Evolutionary conservation across 371 early-diverging fungal species (phyloP).

Genomic region (Thermomucor indicae-seudaticae): DNA sequence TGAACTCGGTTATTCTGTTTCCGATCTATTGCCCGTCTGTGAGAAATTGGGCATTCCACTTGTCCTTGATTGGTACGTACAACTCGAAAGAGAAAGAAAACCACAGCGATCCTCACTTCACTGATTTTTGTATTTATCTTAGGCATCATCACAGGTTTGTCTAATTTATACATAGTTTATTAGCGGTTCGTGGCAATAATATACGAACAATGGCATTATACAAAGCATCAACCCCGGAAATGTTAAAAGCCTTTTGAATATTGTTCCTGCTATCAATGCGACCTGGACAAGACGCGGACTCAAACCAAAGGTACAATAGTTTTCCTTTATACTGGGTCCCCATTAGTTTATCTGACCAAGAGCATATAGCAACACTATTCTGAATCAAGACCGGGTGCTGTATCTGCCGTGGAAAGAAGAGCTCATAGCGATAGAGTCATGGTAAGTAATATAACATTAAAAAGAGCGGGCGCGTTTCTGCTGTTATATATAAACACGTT

Average conservation of each 20-base stretch:
- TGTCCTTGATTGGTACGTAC: conserved; percentile 42
- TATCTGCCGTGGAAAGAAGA: conserved; percentile 28
- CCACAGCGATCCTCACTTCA: background rate
- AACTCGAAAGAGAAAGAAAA: background rate
- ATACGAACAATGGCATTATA: background rate
- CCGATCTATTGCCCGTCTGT: conserved; percentile 43
- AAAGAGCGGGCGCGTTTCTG: background rate
- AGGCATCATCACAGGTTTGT: conserved; percentile 43
- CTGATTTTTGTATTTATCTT: background rate
- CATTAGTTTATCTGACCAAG: background rate
- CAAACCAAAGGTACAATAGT: conserved; percentile 45
- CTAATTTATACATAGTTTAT: no score
- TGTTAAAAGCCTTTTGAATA: conserved; percentile 13
- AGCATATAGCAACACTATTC: conserved; percentile 47
- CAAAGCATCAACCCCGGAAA: conserved; percentile 34
- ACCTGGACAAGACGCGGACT: conserved; percentile 41
- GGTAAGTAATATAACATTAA: background rate
- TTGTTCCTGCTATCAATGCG: conserved; percentile 31
- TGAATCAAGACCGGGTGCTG: conserved; percentile 37
- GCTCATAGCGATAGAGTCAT: conserved; percentile 40
- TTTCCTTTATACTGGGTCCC: background rate
- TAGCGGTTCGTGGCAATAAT: no score
- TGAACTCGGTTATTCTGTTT: conserved; percentile 41
- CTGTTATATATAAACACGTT: background rate
- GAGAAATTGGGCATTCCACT: conserved; percentile 36